Base-by-base conservation (phyloP, 164 flowering plant species). In the Platanus orientalis region DNA sequence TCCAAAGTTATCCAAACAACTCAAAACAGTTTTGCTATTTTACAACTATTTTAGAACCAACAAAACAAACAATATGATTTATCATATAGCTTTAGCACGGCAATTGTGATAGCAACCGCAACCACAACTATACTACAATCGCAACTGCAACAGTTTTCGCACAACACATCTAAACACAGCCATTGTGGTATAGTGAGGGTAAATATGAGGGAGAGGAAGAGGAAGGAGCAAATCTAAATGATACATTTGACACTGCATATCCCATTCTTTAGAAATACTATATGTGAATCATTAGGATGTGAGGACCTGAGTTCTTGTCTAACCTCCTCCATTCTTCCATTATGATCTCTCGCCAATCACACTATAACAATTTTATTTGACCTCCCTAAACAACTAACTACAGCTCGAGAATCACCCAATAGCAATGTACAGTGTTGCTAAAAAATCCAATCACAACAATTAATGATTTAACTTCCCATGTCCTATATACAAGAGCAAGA, bases 201-300 rank as follows among this genome's bases (percentile, higher is more conserved):
- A n/a, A n/a, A n/a, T n/a, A n/a, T n/a, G n/a, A n/a, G n/a, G n/a
- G n/a, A 6, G 49, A 47, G 1, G 17, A 39, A 1, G 19, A 57
- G 53, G 4, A 21, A 19, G 21, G 36, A 23, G 27, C 60, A 30
- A 45, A 92, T 96, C 98, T 89, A 91, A 60, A 87, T 87, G 51
- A 89, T 84, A 69, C 96, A 96, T 69, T 84, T 92, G 54, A 92
- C 69, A 30, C 96, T 87, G 92, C 95, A 92, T 2, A 77, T 85
- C 10, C 95, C 95, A 20, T 87, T 63, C 66, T 69, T 84, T 63
- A 64, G 17, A 39, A 82, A 82, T 10, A 92, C 84, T 62, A 89
- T 75, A 19, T 83, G 75, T 23, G 88, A 61, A 72, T 87, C 95
- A 66, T 88, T 89, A 1, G 92, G 92, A 77, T 89, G 93, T 53